Conservation (phyloP, 495 filamentous ascomycete species). For the Polyplosphaeria fusca region DNA sequence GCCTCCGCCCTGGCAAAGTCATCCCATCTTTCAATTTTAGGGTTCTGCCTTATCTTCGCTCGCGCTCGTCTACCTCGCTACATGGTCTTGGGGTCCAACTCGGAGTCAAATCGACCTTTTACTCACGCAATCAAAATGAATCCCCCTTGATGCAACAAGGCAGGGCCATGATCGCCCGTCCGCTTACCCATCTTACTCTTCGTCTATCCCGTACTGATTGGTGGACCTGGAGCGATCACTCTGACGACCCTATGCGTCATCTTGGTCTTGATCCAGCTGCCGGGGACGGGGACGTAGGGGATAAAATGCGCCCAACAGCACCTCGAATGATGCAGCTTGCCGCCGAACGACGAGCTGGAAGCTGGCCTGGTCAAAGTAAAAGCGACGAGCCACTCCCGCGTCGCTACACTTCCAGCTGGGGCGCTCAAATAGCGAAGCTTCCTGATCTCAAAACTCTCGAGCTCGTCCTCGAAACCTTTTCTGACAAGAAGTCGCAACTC, state of each 20-base stretch:
- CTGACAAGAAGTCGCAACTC: conserved; percentile 16
- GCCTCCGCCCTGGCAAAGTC: not conserved
- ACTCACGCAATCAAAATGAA: not conserved
- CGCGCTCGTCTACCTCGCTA: too few relatives aligned
- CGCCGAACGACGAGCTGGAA: conserved; percentile 1
- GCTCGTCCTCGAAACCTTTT: conserved; percentile 24
- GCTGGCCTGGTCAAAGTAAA: not conserved
- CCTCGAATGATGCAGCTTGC: conserved; percentile 7
- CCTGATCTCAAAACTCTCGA: conserved; percentile 12
- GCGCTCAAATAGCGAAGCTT: conserved; percentile 1
- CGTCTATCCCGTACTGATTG: conserved; percentile 24
- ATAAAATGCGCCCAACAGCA: not conserved
- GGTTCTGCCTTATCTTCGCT: not conserved
- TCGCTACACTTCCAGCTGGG: conserved; percentile 7
- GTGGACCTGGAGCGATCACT: conserved; percentile 20
- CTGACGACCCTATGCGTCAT: not conserved
- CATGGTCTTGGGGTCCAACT: not conserved
- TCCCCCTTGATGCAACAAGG: too few relatives aligned
- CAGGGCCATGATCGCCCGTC: conserved; percentile 12
- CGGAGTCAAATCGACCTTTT: not conserved
- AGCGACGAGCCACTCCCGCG: not conserved
- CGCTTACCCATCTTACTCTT: conserved; percentile 20
- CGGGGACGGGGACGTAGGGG: not conserved
- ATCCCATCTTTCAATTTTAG: conserved; percentile 2
- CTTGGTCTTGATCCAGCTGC: conserved; percentile 17